Evolutionary conservation across 2,329 filamentous ascomycete species (phyloP), one percentile per base, ranked within the genome.

Genomic region (Fusarium hainanense): DNA sequence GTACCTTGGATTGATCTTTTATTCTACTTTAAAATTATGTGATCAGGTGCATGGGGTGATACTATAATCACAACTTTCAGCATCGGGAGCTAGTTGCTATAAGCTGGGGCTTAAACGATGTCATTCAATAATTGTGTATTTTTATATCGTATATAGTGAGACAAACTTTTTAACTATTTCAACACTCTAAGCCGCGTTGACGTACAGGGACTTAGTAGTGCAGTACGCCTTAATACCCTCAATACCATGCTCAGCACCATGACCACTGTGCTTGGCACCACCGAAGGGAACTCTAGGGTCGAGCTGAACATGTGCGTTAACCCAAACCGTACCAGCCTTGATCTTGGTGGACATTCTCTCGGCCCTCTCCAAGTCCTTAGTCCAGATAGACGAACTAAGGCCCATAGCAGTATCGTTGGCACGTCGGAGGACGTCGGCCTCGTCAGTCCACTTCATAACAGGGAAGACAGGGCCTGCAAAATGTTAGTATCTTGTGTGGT

Each of bases 321-420:
- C 85, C 83, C 86, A 90, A 1, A 90, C 85, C 3, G 78, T 84
- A 0, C 88, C 88, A 0, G 85, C 83, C 71, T 89, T 84, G 13
- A 90, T 78, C 21, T 82, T 80, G 28, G 82, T 74, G 0, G 86
- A 88, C 27, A 90, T 82, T 5, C 79, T 78, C 21, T 82, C 80
- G 0, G 87, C 88, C 11, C 81, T 78, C 1, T 79, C 79, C 7
- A 86, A 48, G 65, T 90, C 85, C 7, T 78, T 80, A 8, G 82
- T 85, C 80, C 87, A 90, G 0, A 90, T 82, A 0, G 86, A 86
- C 6, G 84, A 84, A 1, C 85, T 86, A 0, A 89, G 81, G 1
- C 86, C 87, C 28, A 82, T 83, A n/a, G 83, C 80, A 6, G 79
- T 80, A 25, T 83, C 78, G 58, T 89, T 89, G 1, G 85, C 87